Base-by-base conservation (phyloP, 2,329 filamentous ascomycete genomes). In the Apiospora saccharicola region DNA sequence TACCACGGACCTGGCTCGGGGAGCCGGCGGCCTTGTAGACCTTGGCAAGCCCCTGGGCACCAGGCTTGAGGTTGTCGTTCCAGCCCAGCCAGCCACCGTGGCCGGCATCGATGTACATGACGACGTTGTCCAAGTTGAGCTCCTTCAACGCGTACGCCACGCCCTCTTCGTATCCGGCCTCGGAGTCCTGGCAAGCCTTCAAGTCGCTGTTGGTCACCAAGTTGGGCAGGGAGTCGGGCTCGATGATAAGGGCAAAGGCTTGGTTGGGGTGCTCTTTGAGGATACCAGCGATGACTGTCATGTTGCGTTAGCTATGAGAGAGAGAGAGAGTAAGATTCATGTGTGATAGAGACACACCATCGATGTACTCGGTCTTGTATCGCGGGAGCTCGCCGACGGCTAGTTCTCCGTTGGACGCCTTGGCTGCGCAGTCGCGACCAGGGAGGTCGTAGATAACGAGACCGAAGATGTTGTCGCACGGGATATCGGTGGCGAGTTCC, bases 31-130 rank as follows among this genome's bases (percentile, higher is more conserved):
- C 81, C 79, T 85, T 87, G 83, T 86, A 90, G 71, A 89, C 81
- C 72, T 83, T 78, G 57, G 86, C 86, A 73, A 85, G 86, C 72
- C 87, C 81, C 74, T 84, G 76, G 3, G 87, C 88, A 22, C 87
- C 86, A 46, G 85, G 85, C 46, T 79, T 77, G 72, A 89, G 84
- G 82, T 90, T 90, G 72, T 84, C 87, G 64, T 85, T 81, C 88
- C 88, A 90, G 75, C 88, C 88, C 74, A 90, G 85, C 88, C 88
- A 90, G 75, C 88, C 88, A 34, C 86, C 87, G 80, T 90, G 88
- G 70, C 88, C 88, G 46, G 86, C 88, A 75, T 90, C 88, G 71
- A 90, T 79, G 78, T 90, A 90, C 87, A 89, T 88, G 80, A 86
- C 84, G 68, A 90, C 87, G 78, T 90, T 88, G 78, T 87, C 86